Evolutionary conservation across 2,329 filamentous ascomycete genomes (phyloP).

Genomic region (Dactylellina drechsleri): DNA sequence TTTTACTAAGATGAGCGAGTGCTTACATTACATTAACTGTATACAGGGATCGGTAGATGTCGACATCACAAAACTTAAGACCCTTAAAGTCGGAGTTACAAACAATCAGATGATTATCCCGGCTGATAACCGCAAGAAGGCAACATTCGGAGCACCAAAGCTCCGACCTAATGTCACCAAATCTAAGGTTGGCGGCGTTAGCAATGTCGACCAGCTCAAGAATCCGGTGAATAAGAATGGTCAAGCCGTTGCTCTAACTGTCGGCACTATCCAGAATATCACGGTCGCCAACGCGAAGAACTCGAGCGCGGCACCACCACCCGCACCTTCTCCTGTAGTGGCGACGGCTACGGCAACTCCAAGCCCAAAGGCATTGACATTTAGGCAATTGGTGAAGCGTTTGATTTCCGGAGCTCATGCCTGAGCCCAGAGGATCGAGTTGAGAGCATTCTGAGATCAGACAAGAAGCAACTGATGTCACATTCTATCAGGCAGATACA

Average conservation of each 20-base stretch:
- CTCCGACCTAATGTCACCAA: constrained; percentile 23
- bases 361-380: too few relatives aligned
- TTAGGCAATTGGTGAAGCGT: too few relatives aligned
- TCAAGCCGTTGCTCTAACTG: neutral
- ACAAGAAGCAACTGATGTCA: too few relatives aligned
- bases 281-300: neutral
- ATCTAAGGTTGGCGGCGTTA: constrained; percentile 20
- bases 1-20: neutral
- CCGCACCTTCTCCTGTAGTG: neutral
- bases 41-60: constrained; percentile 2
- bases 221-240: constrained; percentile 6
- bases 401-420: too few relatives aligned
- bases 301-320: neutral
- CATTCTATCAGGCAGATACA: too few relatives aligned
- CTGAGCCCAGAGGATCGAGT: too few relatives aligned
- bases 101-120: constrained; percentile 26
- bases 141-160: constrained; percentile 23
- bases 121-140: constrained; percentile 18
- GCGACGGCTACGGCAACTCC: neutral
- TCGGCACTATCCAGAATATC: neutral
- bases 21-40: neutral
- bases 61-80: constrained; percentile 6
- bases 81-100: constrained; percentile 39
- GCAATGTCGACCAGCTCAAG: constrained; percentile 9
- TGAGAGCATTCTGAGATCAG: too few relatives aligned